Conservation (phyloP, 2,329 filamentous ascomycete species). For the Raffaelea deltoideospora region DNA sequence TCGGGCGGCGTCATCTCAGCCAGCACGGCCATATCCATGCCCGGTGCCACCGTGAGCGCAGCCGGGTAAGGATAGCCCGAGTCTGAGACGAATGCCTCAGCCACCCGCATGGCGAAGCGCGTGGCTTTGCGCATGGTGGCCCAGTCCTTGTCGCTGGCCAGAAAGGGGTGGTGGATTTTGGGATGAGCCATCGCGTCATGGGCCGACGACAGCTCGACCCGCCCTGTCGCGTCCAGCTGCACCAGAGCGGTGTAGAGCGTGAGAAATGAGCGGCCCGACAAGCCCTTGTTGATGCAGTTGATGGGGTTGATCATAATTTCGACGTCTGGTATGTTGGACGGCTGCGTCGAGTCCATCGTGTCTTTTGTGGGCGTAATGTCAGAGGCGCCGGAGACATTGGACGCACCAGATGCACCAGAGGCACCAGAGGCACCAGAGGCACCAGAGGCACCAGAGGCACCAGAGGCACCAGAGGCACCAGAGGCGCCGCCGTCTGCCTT, state of each 20-base stretch:
- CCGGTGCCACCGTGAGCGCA: conserved; percentile 13
- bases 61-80: conserved; percentile 14
- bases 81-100: conserved; percentile 13
- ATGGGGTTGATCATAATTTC: conserved; percentile 22
- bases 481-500: too few species aligned
- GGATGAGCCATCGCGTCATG: conserved; percentile 19
- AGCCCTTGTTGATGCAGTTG: conserved; percentile 20
- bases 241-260: conserved; percentile 15
- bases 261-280: conserved; percentile 11
- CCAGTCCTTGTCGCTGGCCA: conserved; percentile 16
- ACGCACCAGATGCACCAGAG: too few species aligned
- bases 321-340: conserved; percentile 15
- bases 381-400: too few species aligned
- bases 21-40: conserved; percentile 9
- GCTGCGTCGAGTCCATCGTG: conserved; percentile 9
- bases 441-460: too few species aligned
- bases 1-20: conserved; percentile 1
- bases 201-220: conserved; percentile 17
- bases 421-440: too few species aligned
- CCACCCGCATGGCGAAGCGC: conserved; percentile 17
- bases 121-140: conserved; percentile 11
- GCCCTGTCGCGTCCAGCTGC: conserved; percentile 16
- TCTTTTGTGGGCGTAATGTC: conserved; percentile 3
- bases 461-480: too few species aligned
- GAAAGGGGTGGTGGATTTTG: conserved; percentile 15